A percentile compares a stretch with the other conserved stretches of the same genome.
Conservation (phyloP, 768 basidiomycete species). For the Pluteus cervinus region DNA sequence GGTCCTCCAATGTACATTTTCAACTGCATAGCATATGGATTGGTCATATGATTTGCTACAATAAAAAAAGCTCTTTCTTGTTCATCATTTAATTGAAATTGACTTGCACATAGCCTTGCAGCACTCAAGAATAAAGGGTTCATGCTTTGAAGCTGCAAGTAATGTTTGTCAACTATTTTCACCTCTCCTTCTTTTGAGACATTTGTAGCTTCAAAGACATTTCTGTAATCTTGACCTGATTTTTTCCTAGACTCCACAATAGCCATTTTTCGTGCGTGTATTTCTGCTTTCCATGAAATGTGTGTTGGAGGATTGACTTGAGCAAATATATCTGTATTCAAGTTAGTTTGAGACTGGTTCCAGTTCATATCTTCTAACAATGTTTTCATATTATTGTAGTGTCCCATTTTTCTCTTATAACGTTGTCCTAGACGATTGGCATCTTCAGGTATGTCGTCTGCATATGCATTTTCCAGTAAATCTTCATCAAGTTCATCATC, state of each 20-base stretch:
- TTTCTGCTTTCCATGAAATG: constrained; percentile 1
- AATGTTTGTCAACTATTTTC: constrained; percentile 18
- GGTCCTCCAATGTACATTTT: constrained; percentile 27
- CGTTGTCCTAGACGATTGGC: too few relatives aligned
- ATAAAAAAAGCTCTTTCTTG: constrained; percentile 25
- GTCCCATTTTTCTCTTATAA: constrained; percentile 1
- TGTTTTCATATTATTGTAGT: constrained; percentile 4
- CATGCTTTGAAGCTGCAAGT: constrained; percentile 10
- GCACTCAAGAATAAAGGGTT: not conserved
- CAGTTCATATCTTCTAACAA: constrained; percentile 3
- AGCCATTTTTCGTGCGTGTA: not conserved
- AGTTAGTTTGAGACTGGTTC: too few relatives aligned
- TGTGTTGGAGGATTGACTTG: not conserved
- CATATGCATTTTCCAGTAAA: not conserved
- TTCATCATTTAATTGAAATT: constrained; percentile 19
- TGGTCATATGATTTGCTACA: constrained; percentile 22
- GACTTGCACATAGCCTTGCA: constrained; percentile 4
- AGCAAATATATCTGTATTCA: too few relatives aligned
- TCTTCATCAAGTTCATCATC: constrained; percentile 5
- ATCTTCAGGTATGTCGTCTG: too few relatives aligned
- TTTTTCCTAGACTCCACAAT: too few relatives aligned
- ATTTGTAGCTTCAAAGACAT: too few relatives aligned
- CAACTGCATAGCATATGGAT: too few relatives aligned
- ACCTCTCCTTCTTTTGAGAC: constrained; percentile 8
- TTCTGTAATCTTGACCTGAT: too few relatives aligned